These are phyloP conservation scores for Mollisia scopiformis DNA, from an alignment of 2,329 filamentous ascomycete species.

Conservation along the genomic window DNA sequence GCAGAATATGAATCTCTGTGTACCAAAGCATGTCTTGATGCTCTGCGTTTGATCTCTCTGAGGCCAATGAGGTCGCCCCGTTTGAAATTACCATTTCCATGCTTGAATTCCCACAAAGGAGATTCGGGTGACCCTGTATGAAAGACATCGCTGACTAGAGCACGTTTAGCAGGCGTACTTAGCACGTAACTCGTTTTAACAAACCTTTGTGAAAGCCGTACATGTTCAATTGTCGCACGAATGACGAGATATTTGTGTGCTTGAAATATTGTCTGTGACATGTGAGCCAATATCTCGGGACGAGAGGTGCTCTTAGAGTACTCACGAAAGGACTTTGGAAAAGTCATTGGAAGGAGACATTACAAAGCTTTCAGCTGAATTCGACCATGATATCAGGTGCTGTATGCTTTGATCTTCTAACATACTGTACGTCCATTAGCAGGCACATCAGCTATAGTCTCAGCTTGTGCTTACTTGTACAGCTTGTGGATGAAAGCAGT, in stretches of 20 bases:
- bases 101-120: conserved; percentile 98
- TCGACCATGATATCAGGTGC: conserved; percentile 96
- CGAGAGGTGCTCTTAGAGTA: conserved; percentile 34
- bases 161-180: conserved; percentile 15
- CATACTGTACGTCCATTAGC: conserved; percentile 67
- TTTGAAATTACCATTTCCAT: conserved; percentile 96
- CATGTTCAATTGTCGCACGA: conserved; percentile 98
- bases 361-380: conserved; percentile 92
- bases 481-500: conserved; percentile 99
- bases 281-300: conserved; percentile 17
- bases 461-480: conserved; percentile 74
- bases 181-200: conserved; percentile 19
- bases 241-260: conserved; percentile 98
- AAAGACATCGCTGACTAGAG: conserved; percentile 92
- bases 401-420: conserved; percentile 91
- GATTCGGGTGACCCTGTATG: conserved; percentile 93
- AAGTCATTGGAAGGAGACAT: conserved; percentile 98
- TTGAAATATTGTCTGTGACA: conserved; percentile 90
- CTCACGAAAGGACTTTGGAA: conserved; percentile 95
- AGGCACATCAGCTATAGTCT: background rate
- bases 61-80: conserved; percentile 88
- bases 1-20: conserved; percentile 87
- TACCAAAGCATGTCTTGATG: conserved; percentile 89
- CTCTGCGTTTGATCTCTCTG: conserved; percentile 92
- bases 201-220: conserved; percentile 99